Evolutionary conservation across 2,329 filamentous ascomycete species (phyloP), one percentile per base, ranked within the genome.

Genomic region (Epichloe festucae): DNA sequence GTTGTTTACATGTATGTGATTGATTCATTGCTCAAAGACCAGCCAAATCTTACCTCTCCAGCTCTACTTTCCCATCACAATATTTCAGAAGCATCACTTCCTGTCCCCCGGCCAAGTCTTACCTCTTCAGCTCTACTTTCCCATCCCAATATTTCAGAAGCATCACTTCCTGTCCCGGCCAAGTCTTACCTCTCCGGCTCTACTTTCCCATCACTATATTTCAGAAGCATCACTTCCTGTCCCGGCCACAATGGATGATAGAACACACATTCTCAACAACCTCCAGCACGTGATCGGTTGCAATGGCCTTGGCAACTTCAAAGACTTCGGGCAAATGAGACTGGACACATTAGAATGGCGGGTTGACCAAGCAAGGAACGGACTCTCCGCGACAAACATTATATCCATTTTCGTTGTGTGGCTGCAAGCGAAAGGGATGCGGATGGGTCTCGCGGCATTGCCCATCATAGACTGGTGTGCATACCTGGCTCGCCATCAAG

Each of bases 401-500:
- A 56, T 55, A 1, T 59, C 57, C 5, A 57, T 65, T 34, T 64
- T 60, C 40, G 53, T 56, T 8, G 49, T 53, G 3, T 67, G 65
- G 65, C 55, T 67, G 7, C 50, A 56, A n/a, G 55, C 59, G n/a
- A 57, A 57, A 21, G 48, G 46, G 1, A 43, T 50, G 42, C 48
- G 45, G 6, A 35, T 10, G 2, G 2, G 3, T 1, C 21, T 46
- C 6, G 35, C 39, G 5, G 14, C 7, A 11, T 23, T 50, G 6
- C 49, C 52, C 15, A 31, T 53, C 31, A 15, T 48, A 23, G 21
- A 34, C 4, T 53, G 52, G 52, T 53, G 52, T n/a, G 10, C 15
- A 35, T 7, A 46, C 34, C 6, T 51, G 34, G 19, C 27, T 15
- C 15, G 19, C 14, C 15, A 10, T 3, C 43, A 43, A n/a, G 17